These are phyloP conservation scores for Lecanoromycetidae sp. DNA, from an alignment of 2,329 filamentous ascomycete species.

Conservation along the genomic window DNA sequence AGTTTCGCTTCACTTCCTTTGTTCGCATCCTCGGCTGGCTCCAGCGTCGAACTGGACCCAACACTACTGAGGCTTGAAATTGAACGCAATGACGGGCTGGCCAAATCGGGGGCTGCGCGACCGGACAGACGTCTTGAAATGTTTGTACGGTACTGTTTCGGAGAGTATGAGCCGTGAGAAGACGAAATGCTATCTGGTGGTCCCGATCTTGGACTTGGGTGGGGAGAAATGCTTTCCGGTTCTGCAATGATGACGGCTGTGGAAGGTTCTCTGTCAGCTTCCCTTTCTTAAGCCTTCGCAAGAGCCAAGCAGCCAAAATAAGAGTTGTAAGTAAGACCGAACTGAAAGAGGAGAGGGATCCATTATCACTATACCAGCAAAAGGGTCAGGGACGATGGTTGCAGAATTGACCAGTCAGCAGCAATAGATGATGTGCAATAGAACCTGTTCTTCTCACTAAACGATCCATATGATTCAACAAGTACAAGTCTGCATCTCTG, in stretches of 20 bases:
- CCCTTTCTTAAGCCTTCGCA: background rate
- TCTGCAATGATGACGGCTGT: constrained; percentile 15
- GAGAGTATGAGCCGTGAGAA: constrained; percentile 2
- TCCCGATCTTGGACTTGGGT: background rate
- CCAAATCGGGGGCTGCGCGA: constrained; percentile 16
- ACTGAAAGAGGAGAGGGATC: no score
- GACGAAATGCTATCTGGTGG: constrained; percentile 6
- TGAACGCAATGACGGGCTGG: constrained; percentile 19
- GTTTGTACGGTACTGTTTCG: constrained; percentile 19
- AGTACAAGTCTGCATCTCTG: background rate
- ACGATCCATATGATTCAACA: no score
- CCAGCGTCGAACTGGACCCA: constrained; percentile 15
- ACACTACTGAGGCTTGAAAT: constrained; percentile 18
- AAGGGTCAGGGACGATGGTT: no score
- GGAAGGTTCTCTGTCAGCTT: background rate
- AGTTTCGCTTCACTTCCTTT: constrained; percentile 15
- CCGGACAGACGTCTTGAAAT: constrained; percentile 21
- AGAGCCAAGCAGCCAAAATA: no score
- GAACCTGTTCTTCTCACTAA: no score
- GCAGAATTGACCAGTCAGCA: no score
- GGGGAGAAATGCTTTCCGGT: constrained; percentile 13
- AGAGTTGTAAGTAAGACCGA: no score
- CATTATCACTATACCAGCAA: no score
- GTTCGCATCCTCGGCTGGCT: constrained; percentile 8
- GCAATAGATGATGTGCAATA: no score